These are phyloP conservation scores for Phytophthora tubulina DNA, from an alignment of 352 stramenopile species.

Conservation along the genomic window DNA sequence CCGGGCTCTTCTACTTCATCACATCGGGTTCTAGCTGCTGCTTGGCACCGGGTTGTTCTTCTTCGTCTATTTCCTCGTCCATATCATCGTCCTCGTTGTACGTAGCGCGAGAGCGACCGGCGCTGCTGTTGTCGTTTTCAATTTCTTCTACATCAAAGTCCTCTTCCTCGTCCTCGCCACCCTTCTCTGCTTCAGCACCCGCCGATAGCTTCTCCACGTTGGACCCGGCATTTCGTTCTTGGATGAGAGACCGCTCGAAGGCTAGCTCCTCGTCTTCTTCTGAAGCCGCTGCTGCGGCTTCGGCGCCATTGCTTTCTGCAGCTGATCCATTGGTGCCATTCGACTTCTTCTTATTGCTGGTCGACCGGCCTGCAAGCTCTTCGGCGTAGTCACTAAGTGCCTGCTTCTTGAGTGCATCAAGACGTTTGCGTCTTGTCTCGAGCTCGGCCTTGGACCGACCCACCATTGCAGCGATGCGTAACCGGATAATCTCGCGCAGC, in stretches of 20 bases:
- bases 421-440: conserved; percentile 66
- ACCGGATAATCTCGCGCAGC: conserved; percentile 79
- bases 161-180: conserved; percentile 54
- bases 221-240: conserved; percentile 27
- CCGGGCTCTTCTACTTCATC: not conserved
- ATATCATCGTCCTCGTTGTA: conserved; percentile 42
- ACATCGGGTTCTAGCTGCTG: not conserved
- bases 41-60: not conserved
- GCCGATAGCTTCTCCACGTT: conserved; percentile 27
- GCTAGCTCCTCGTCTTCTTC: conserved; percentile 47
- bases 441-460: conserved; percentile 77
- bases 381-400: conserved; percentile 67
- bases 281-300: conserved; percentile 21
- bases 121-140: conserved; percentile 29
- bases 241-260: conserved; percentile 51
- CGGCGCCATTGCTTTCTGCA: conserved; percentile 19
- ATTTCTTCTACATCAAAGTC: conserved; percentile 40
- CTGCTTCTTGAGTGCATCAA: conserved; percentile 81
- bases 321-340: conserved; percentile 9
- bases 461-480: conserved; percentile 77
- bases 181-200: conserved; percentile 24
- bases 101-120: conserved; percentile 19
- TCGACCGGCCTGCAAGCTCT: conserved; percentile 43
- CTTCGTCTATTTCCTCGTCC: conserved; percentile 40
- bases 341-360: conserved; percentile 33